A percentile compares a stretch with the other conserved stretches of the same genome.
Evolutionary conservation across 331 rosid species (phyloP).

Genomic region (Acacia concinna): DNA sequence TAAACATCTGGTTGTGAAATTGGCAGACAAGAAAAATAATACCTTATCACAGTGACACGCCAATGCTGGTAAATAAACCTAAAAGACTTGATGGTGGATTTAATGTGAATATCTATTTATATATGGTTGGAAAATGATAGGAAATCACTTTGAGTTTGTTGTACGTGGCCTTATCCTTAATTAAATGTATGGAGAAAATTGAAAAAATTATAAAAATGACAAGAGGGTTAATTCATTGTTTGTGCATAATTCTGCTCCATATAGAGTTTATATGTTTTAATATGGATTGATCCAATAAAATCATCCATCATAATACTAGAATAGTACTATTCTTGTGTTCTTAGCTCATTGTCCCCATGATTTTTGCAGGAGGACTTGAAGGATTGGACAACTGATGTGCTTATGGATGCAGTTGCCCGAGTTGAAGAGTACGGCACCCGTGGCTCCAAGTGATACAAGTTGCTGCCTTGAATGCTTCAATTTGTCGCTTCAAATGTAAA

Average conservation of each 20-base stretch:
- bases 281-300: not conserved
- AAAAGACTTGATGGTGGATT: not conserved
- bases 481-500: not conserved
- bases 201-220: too few species aligned
- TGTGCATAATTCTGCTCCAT: not conserved
- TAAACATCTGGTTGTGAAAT: not conserved
- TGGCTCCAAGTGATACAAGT: constrained; percentile 30
- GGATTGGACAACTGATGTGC: constrained; percentile 67
- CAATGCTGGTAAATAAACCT: not conserved
- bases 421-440: constrained; percentile 49
- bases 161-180: not conserved
- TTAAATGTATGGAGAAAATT: not conserved
- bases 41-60: not conserved
- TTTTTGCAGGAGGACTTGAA: constrained; percentile 59
- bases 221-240: not conserved
- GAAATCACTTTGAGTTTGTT: not conserved
- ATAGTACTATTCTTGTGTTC: not conserved
- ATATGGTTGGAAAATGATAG: not conserved
- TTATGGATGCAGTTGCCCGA: constrained; percentile 54
- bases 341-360: constrained; percentile 17
- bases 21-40: not conserved
- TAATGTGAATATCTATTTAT: not conserved
- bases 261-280: not conserved
- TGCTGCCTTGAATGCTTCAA: not conserved
- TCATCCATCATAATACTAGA: not conserved